phyloP scores from a whole-genome alignment of 1,139 yeast species.

The Saccharomycopsis hybrid region DNA sequence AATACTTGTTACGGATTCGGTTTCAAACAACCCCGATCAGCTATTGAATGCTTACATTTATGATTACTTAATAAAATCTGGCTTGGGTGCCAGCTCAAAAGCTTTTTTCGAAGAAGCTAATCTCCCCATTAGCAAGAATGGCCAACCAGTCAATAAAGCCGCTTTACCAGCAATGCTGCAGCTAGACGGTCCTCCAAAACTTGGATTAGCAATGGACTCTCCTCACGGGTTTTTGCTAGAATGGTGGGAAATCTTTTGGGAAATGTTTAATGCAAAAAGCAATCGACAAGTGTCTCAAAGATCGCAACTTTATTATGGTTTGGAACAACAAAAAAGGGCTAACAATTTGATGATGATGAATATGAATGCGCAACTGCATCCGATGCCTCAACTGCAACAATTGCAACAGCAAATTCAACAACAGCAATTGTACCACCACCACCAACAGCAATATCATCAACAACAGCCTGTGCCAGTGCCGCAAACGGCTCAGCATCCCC shows the following conservation, averaged over 20 bases:
- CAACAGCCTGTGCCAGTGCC: constrained; percentile 27
- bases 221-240: constrained; percentile 85
- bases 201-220: constrained; percentile 60
- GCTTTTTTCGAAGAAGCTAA: constrained; percentile 72
- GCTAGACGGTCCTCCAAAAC: constrained; percentile 39
- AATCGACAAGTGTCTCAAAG: constrained; percentile 47
- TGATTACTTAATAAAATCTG: constrained; percentile 75
- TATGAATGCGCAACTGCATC: too few species aligned
- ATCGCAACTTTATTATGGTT: constrained; percentile 68
- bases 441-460: too few species aligned
- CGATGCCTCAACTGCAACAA: constrained; percentile 26
- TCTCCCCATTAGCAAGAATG: constrained; percentile 25
- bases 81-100: constrained; percentile 64
- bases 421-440: too few species aligned
- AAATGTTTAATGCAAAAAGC: constrained; percentile 75
- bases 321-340: constrained; percentile 59
- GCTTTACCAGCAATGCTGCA: constrained; percentile 25
- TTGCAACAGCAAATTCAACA: constrained; percentile 17
- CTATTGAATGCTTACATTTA: constrained; percentile 78
- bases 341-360: constrained; percentile 44
- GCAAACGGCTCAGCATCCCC: constrained; percentile 25
- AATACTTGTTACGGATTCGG: constrained; percentile 14
- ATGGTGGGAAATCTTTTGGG: constrained; percentile 99
- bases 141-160: constrained; percentile 22
- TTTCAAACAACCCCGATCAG: constrained; percentile 20